These are phyloP conservation scores for Schoenoplectus tabernaemontani DNA, from an alignment of 202 grass and related monocot species.

Conservation along the genomic window DNA sequence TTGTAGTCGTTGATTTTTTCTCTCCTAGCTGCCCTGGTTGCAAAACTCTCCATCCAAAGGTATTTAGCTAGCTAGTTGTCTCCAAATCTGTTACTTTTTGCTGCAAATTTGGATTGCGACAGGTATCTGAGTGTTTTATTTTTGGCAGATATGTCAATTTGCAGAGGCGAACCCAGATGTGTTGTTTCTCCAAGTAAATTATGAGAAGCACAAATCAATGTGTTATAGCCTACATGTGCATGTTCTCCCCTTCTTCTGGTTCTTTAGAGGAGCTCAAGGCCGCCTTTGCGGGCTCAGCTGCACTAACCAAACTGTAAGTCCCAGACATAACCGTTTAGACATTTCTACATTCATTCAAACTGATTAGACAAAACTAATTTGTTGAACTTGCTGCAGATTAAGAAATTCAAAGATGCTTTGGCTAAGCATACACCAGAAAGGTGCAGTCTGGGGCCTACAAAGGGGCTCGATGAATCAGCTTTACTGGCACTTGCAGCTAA, in stretches of 20 bases:
- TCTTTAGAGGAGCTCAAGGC: constrained; percentile 76
- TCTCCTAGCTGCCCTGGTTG: constrained; percentile 77
- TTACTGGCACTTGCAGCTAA: constrained; percentile 62
- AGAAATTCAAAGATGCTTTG: constrained; percentile 69
- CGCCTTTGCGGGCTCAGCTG: constrained; percentile 79
- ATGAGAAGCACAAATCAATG: constrained; percentile 86
- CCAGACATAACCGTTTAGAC: neutral
- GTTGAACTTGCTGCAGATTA: constrained; percentile 40
- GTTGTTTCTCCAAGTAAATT: constrained; percentile 78
- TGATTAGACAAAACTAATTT: constrained; percentile 3
- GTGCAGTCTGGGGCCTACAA: constrained; percentile 59
- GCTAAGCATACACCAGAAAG: constrained; percentile 71
- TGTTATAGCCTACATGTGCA: constrained; percentile 87
- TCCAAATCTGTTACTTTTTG: neutral
- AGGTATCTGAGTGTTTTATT: no score
- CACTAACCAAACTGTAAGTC: constrained; percentile 77
- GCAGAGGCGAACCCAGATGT: constrained; percentile 63
- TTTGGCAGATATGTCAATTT: constrained; percentile 68
- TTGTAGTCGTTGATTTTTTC: constrained; percentile 85
- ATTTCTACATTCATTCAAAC: no score
- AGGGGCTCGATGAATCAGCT: constrained; percentile 55
- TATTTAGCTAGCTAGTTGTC: constrained; percentile 14
- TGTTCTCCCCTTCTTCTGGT: constrained; percentile 89
- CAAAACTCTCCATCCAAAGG: constrained; percentile 86
- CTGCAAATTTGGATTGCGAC: no score